These are phyloP conservation scores for Sphagnum tenellum DNA, from an alignment of 225 moss, liverwort and hornwort species.

Conservation along the genomic window DNA sequence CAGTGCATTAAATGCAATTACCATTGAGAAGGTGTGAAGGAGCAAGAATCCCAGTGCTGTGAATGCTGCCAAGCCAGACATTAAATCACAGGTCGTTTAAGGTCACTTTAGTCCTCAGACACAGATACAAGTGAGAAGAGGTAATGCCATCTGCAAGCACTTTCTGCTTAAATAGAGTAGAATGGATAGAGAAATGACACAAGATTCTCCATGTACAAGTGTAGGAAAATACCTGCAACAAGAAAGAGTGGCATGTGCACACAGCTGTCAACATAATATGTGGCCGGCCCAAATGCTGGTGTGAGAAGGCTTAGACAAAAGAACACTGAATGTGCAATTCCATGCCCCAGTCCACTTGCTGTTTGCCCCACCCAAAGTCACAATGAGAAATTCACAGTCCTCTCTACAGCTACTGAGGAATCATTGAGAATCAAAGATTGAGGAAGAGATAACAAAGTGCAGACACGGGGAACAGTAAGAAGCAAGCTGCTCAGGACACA, in stretches of 20 bases:
- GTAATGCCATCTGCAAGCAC: not conserved
- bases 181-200: no score
- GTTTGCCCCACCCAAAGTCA: slow-evolving; percentile 13
- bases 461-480: no score
- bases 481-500: no score
- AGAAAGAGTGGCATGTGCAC: slow-evolving; percentile 84
- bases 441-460: no score
- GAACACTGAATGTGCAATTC: slow-evolving; percentile 78
- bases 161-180: not conserved
- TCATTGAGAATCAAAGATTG: no score
- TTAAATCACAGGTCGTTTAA: slow-evolving; percentile 1
- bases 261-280: slow-evolving; percentile 67
- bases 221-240: slow-evolving; percentile 40
- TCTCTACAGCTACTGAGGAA: no score
- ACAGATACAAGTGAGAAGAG: not conserved
- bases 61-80: slow-evolving; percentile 48
- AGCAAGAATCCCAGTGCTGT: slow-evolving; percentile 72
- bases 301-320: slow-evolving; percentile 81
- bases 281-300: slow-evolving; percentile 84
- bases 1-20: slow-evolving; percentile 79
- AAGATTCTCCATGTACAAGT: no score
- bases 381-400: no score
- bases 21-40: slow-evolving; percentile 88
- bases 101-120: not conserved
- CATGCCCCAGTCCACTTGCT: slow-evolving; percentile 95